These are phyloP conservation scores for Fraxinus angustifolia DNA, from an alignment of 305 asterid species.

Conservation along the genomic window DNA sequence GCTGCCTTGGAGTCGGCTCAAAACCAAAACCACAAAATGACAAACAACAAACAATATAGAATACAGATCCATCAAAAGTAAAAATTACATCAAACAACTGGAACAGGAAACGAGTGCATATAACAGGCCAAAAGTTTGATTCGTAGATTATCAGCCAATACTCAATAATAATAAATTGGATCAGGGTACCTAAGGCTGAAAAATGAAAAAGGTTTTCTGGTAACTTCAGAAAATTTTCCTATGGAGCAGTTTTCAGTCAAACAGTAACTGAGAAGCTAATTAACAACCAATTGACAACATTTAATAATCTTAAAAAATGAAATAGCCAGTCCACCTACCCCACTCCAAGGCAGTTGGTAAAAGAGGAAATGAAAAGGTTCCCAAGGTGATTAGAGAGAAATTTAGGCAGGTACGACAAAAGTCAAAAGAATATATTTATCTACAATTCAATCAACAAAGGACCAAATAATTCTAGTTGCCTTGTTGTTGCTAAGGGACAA, in stretches of 20 bases:
- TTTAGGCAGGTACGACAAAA: not conserved
- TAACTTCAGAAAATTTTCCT: not conserved
- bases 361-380: not conserved
- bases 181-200: not conserved
- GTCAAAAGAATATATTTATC: not conserved
- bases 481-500: not conserved
- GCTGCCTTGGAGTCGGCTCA: not conserved
- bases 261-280: not conserved
- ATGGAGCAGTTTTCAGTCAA: not conserved
- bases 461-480: not conserved
- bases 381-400: not conserved
- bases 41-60: not conserved
- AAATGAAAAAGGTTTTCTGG: not conserved
- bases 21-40: not conserved
- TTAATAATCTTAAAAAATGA: not conserved
- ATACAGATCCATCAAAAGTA: not conserved
- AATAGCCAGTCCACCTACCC: not conserved
- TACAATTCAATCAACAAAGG: not conserved
- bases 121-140: not conserved
- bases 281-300: not conserved
- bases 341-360: not conserved
- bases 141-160: not conserved
- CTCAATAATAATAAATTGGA: not conserved
- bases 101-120: not conserved
- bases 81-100: not conserved